Base-by-base conservation (phyloP, 768 basidiomycete genomes). In the Omphalotus guepiniiformis region DNA sequence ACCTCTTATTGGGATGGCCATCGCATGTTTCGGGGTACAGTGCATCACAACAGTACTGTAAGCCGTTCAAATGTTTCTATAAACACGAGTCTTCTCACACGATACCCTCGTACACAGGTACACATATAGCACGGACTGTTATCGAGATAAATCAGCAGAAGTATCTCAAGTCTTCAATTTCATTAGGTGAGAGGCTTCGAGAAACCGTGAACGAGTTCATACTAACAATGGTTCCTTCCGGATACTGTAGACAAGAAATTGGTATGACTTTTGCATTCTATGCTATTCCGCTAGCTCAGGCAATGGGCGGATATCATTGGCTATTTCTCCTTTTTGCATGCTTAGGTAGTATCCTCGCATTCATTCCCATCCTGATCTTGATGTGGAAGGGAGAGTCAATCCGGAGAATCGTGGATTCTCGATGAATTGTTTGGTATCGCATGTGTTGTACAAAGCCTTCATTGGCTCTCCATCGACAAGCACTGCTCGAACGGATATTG, bases 201-300 rank as follows among this genome's bases (percentile, higher is more conserved):
- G n/a, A n/a, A n/a, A n/a, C 13, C 13, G 16, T 32, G 15, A 5
- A 2, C 11, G 6, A 27, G 21, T 19, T n/a, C 19, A 7, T 32
- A 16, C 13, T 11, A n/a, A 16, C 9, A 19, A 8, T n/a, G 16
- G 8, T 38, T 38, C 15, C 15, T 18, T 32, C 42, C 29, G 30
- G 15, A 32, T 18, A 15, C n/a, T 26, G 4, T 36, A 45, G 43
- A 4, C 43, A 45, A 35, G 43, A 45, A 23, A 35, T 45, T 12
- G 43, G 43, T 6, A 45, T 45, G 43, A 45, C 43, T 4, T 45
- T 45, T 45, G 43, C 43, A 25, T 45, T 45, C 43, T 45, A 45
- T 21, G 43, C 43, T 9, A 45, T 45, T 23, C 32, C 37, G 34
- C 22, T 45, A 9, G 43, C 21, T 6, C 21, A 45, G 27, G 43